phyloP scores from a whole-genome alignment of 306 rosid genomes.

The Quercus wislizeni region DNA sequence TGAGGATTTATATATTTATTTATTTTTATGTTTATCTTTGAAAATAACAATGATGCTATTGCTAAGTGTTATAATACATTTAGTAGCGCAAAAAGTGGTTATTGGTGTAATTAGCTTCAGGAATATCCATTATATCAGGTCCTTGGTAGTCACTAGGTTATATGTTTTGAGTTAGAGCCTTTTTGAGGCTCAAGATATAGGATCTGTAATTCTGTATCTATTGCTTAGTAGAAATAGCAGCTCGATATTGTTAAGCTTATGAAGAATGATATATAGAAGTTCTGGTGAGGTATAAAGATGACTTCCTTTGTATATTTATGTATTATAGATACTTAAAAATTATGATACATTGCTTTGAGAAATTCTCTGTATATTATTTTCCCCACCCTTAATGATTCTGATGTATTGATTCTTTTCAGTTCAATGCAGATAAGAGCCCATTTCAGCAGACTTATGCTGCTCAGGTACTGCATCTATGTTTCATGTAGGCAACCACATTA shows the following conservation, averaged over 20 bases:
- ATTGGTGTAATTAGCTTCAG: not conserved
- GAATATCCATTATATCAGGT: not conserved
- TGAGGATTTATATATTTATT: not conserved
- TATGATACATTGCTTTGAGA: slow-evolving; percentile 5
- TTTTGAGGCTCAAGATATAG: not conserved
- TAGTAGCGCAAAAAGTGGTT: not conserved
- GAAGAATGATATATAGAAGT: not conserved
- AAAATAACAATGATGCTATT: not conserved
- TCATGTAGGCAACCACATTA: not conserved
- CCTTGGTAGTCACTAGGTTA: not conserved
- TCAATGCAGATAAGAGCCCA: slow-evolving; percentile 93
- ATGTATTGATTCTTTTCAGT: slow-evolving; percentile 53
- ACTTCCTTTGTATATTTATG: not conserved
- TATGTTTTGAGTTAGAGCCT: not conserved
- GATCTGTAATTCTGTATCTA: no score
- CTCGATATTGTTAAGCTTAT: not conserved
- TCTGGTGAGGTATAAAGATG: not conserved
- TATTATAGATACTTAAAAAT: not conserved
- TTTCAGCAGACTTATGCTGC: slow-evolving; percentile 92
- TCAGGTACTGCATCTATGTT: slow-evolving; percentile 59
- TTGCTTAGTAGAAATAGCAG: not conserved
- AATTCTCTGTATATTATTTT: not conserved
- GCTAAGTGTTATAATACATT: not conserved
- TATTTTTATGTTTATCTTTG: not conserved
- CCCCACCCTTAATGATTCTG: slow-evolving; percentile 15